phyloP scores from a whole-genome alignment of 164 flowering plant species.

The Echeveria elegans region DNA sequence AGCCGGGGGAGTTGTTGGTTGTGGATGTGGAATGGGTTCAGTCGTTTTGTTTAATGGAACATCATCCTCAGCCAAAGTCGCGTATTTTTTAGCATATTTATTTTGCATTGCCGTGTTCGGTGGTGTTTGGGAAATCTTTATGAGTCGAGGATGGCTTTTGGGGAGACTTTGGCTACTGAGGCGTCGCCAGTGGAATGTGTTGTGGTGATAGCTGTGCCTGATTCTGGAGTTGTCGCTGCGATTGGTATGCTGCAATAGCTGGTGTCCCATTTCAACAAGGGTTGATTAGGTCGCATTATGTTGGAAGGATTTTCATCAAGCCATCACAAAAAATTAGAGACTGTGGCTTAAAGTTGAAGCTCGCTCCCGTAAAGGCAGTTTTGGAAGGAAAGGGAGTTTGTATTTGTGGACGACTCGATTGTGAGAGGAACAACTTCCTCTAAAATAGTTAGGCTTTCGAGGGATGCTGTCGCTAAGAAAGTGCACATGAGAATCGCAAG shows the following conservation, averaged over 20 bases:
- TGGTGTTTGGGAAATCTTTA: slow-evolving; percentile 77
- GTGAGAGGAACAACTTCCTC: slow-evolving; percentile 85
- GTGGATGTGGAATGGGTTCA: slow-evolving; percentile 55
- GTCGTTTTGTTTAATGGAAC: slow-evolving; percentile 41
- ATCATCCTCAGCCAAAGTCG: slow-evolving; percentile 49
- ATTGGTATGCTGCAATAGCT: slow-evolving; percentile 77
- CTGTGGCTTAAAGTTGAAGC: slow-evolving; percentile 79
- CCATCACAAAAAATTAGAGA: slow-evolving; percentile 85
- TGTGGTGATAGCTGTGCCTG: slow-evolving; percentile 89
- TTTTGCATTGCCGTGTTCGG: slow-evolving; percentile 69
- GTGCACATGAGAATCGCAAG: slow-evolving; percentile 95
- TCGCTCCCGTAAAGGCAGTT: slow-evolving; percentile 66
- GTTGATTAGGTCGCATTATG: slow-evolving; percentile 73
- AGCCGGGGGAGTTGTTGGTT: slow-evolving; percentile 78
- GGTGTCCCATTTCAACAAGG: slow-evolving; percentile 82
- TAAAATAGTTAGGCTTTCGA: slow-evolving; percentile 72
- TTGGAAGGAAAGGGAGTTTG: slow-evolving; percentile 84
- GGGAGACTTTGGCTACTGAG: slow-evolving; percentile 65
- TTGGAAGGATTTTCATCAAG: slow-evolving; percentile 84
- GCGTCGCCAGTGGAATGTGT: slow-evolving; percentile 89
- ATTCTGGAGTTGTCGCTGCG: slow-evolving; percentile 87
- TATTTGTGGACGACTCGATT: slow-evolving; percentile 91
- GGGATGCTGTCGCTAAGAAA: slow-evolving; percentile 86
- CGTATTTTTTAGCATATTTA: slow-evolving; percentile 88
- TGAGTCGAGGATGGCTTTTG: slow-evolving; percentile 43